Evolutionary conservation across 2,329 filamentous ascomycete genomes (phyloP), one percentile per base, ranked within the genome.

Genomic region (Fusarium denticulatum): DNA sequence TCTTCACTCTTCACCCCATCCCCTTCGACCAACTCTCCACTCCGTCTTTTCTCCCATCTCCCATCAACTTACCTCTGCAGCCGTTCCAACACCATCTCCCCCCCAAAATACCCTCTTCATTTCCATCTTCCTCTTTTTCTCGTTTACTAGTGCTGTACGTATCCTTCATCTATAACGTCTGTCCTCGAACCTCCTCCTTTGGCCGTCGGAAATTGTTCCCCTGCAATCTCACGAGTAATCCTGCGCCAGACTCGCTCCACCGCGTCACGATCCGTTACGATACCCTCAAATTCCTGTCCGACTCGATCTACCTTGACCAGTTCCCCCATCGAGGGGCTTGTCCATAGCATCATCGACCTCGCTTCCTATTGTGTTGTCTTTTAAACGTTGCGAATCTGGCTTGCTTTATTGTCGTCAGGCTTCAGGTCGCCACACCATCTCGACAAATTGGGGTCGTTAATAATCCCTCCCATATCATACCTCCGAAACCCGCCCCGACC

Each of bases 241-340:
- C 71, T 72, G 60, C 69, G 65, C 69, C 65, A 53, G 34, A 70
- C 71, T 66, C 72, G 53, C 72, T 75, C 72, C 61, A 75, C 72
- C 72, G 72, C 72, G 72, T 74, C 69, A 74, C 72, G 72, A 74
- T 50, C 72, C 72, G 64, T 74, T 75, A 74, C 72, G 72, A 74
- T 74, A 74, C 55, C 64, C 72, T 73, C 68, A 56, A 70, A 75
- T 70, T 50, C 46, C 60, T 75, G 64, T 47, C 58, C 72, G 72
- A 75, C 72, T 69, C 72, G 72, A 39, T 69, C 36, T 57, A 58
- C 58, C 60, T 67, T 62, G 72, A 59, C 69, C 72, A 73, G 69
- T 67, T 67, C 72, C 72, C 72, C 72, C 72, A 73, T 74, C 72
- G 72, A 74, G 72, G 72, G 72, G 72, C 74, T 75, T 74, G 68